Percentiles rank a stretch among this genome's conserved stretches.
phyloP scores from a whole-genome alignment of 768 basidiomycete species.

The Mycena floridula region DNA sequence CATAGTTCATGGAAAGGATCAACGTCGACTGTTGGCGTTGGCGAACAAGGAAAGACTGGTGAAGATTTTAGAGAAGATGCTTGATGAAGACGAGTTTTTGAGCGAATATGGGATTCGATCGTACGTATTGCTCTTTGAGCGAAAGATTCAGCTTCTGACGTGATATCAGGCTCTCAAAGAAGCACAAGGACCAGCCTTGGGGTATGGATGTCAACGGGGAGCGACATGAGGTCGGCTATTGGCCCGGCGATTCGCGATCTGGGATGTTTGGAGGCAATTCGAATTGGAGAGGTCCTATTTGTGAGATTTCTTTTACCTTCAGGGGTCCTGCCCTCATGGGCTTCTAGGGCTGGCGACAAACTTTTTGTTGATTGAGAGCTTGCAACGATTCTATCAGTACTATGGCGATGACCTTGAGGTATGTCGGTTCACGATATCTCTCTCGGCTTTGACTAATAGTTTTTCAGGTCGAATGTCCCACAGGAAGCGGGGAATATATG shows the following conservation, averaged over 20 bases:
- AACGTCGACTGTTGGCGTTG: constrained; percentile 83
- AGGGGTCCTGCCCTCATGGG: neutral
- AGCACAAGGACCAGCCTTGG: constrained; percentile 91
- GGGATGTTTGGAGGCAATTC: constrained; percentile 98
- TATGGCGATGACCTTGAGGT: constrained; percentile 87
- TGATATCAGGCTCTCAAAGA: constrained; percentile 66
- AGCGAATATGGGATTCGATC: constrained; percentile 95
- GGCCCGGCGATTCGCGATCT: constrained; percentile 95
- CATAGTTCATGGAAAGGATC: constrained; percentile 61
- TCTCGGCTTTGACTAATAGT: neutral
- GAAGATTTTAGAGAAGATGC: constrained; percentile 90
- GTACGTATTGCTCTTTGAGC: constrained; percentile 38
- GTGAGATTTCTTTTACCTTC: constrained; percentile 32
- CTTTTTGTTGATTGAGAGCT: constrained; percentile 90
- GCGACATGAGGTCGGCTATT: constrained; percentile 88
- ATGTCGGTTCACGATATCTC: neutral
- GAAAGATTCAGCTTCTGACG: neutral
- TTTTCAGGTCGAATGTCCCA: constrained; percentile 83
- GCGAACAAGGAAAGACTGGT: constrained; percentile 88
- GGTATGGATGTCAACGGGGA: constrained; percentile 92
- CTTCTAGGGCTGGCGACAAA: constrained; percentile 86
- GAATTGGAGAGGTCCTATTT: constrained; percentile 94
- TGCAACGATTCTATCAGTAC: constrained; percentile 97
- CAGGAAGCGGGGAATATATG: constrained; percentile 97
- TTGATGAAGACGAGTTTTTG: constrained; percentile 95